These are phyloP conservation scores for Populus pruinosa DNA, from an alignment of 345 rosid genomes.

Conservation along the genomic window DNA sequence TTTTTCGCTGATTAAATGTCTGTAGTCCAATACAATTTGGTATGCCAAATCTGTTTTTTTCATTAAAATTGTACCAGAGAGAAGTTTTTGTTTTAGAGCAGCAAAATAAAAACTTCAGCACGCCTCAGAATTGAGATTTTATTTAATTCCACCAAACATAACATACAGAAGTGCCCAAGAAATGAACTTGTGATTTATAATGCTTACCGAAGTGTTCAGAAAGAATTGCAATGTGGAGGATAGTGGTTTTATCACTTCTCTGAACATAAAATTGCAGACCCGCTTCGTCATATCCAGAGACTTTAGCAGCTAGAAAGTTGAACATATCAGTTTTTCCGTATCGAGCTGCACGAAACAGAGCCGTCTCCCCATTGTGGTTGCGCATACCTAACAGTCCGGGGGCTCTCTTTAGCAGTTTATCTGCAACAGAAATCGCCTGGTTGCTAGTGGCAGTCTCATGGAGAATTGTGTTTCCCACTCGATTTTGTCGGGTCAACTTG, in stretches of 20 bases:
- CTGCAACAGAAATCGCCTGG: background rate
- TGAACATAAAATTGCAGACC: background rate
- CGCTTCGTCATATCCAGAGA: background rate
- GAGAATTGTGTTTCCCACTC: background rate
- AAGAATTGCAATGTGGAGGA: constrained; percentile 1
- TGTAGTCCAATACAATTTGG: background rate
- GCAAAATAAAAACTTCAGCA: background rate
- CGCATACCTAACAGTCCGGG: constrained; percentile 5
- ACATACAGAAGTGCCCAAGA: too few relatives aligned
- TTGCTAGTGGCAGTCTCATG: background rate
- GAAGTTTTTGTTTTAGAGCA: background rate
- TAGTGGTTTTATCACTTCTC: background rate
- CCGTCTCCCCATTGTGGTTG: constrained; percentile 3
- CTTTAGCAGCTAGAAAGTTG: background rate
- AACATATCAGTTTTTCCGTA: background rate
- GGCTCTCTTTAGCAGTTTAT: background rate
- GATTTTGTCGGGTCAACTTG: background rate
- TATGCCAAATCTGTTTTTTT: background rate
- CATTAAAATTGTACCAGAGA: background rate
- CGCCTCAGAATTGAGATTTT: too few relatives aligned
- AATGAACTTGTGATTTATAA: background rate
- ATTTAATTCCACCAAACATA: too few relatives aligned
- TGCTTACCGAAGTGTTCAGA: constrained; percentile 1
- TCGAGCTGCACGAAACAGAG: constrained; percentile 4
- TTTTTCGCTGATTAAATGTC: background rate